Evolutionary conservation across 345 rosid genomes (phyloP).

Genomic region (Odontarrhena argentea): DNA sequence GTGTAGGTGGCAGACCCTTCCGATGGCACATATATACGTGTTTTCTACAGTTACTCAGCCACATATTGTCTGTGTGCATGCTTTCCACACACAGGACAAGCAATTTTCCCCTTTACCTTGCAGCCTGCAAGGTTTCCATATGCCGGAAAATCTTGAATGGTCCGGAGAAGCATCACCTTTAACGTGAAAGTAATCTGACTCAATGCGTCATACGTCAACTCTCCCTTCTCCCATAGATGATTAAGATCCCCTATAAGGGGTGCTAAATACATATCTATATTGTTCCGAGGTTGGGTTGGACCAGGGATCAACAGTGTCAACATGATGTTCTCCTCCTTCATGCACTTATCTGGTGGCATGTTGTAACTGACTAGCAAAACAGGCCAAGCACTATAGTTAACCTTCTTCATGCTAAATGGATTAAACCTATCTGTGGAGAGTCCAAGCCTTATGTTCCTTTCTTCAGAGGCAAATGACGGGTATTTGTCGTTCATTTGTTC

Average conservation of each 20-base stretch:
- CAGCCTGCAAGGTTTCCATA: slow-evolving; percentile 4
- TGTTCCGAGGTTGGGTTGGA: neutral
- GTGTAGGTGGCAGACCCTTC: neutral
- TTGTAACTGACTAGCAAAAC: neutral
- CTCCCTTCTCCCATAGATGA: neutral
- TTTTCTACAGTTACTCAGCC: neutral
- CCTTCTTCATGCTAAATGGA: neutral
- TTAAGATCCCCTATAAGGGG: neutral
- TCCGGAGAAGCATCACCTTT: neutral
- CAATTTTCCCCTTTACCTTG: neutral
- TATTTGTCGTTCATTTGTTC: neutral
- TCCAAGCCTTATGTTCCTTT: neutral
- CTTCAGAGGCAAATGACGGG: neutral
- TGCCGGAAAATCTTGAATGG: neutral
- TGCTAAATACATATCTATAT: neutral
- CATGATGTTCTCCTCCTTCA: slow-evolving; percentile 2
- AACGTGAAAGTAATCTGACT: neutral
- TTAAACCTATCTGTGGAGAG: neutral
- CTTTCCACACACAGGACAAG: neutral
- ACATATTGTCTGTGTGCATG: neutral
- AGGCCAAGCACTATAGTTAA: neutral
- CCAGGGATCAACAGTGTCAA: neutral
- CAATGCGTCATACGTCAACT: neutral
- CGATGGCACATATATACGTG: neutral
- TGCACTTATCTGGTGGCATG: neutral